Conservation (phyloP, 352 stramenopile genomes). For the Phytophthora sp. region DNA sequence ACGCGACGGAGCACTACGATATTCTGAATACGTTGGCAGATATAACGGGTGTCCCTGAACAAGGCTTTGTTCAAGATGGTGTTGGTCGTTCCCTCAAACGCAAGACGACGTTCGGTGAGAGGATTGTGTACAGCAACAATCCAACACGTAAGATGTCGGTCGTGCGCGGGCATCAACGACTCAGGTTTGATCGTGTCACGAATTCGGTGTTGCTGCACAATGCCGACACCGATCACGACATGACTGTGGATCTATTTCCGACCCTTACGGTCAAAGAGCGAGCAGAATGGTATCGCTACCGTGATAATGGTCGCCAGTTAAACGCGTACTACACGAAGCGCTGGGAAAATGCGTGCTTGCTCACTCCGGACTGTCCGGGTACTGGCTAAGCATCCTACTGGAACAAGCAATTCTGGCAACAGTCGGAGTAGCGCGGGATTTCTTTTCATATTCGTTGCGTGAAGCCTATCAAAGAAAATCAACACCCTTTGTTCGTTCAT, state of each 20-base stretch:
- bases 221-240: slow-evolving; percentile 4
- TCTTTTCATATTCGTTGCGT: too few relatives aligned
- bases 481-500: too few relatives aligned
- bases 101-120: slow-evolving; percentile 2
- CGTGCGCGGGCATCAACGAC: slow-evolving; percentile 6
- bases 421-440: too few relatives aligned
- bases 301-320: not conserved
- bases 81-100: slow-evolving; percentile 7
- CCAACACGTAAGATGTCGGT: too few relatives aligned
- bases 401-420: too few relatives aligned
- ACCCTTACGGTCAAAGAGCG: not conserved
- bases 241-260: slow-evolving; percentile 4
- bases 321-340: slow-evolving; percentile 3
- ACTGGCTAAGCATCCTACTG: too few relatives aligned
- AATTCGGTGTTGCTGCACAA: slow-evolving; percentile 3
- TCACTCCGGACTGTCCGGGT: slow-evolving; percentile 6
- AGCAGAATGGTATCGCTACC: not conserved
- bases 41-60: slow-evolving; percentile 1
- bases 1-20: too few relatives aligned
- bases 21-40: slow-evolving; percentile 8
- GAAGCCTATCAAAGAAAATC: too few relatives aligned
- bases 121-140: slow-evolving; percentile 1
- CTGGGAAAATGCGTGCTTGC: slow-evolving; percentile 4
- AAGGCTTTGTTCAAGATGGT: slow-evolving; percentile 5
- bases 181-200: slow-evolving; percentile 5